Conservation (phyloP, 768 basidiomycete species). For the Boletus insuetus region DNA sequence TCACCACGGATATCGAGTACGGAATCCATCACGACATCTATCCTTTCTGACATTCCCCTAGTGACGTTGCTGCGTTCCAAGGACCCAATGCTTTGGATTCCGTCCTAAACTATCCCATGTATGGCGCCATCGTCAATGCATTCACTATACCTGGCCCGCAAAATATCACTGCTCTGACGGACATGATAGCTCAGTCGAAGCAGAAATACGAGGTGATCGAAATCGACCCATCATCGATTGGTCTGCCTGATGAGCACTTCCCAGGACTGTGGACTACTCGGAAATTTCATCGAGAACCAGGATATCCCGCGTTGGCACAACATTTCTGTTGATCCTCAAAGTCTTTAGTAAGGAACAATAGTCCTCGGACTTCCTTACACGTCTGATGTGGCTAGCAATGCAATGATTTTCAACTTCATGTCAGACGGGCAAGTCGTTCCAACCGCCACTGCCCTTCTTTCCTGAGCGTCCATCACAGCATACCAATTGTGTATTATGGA, state of each 20-base stretch:
- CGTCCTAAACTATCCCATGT: conserved; percentile 70
- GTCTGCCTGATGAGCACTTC: neutral
- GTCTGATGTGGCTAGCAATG: conserved; percentile 48
- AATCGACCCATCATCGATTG: neutral
- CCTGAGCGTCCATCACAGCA: conserved; percentile 31
- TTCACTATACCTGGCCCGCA: conserved; percentile 69
- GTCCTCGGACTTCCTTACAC: neutral
- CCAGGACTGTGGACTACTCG: conserved; percentile 41
- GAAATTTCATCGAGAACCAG: conserved; percentile 81
- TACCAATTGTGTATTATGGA: conserved; percentile 80
- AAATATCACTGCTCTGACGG: conserved; percentile 57
- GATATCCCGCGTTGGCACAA: conserved; percentile 75
- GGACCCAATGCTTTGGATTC: conserved; percentile 62
- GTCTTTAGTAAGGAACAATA: conserved; percentile 49
- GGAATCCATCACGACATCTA: conserved; percentile 1
- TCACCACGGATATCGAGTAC: conserved; percentile 51
- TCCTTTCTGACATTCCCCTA: conserved; percentile 29
- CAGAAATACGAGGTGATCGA: conserved; percentile 44
- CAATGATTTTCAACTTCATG: conserved; percentile 73
- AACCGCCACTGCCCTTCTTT: neutral
- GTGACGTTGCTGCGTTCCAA: conserved; percentile 57
- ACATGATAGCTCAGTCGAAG: conserved; percentile 53
- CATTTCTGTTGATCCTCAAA: conserved; percentile 68
- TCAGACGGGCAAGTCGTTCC: conserved; percentile 51
- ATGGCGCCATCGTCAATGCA: conserved; percentile 57